These are phyloP conservation scores for Coemansia sp. DNA, from an alignment of 192 early-diverging fungal genomes.

Conservation along the genomic window DNA sequence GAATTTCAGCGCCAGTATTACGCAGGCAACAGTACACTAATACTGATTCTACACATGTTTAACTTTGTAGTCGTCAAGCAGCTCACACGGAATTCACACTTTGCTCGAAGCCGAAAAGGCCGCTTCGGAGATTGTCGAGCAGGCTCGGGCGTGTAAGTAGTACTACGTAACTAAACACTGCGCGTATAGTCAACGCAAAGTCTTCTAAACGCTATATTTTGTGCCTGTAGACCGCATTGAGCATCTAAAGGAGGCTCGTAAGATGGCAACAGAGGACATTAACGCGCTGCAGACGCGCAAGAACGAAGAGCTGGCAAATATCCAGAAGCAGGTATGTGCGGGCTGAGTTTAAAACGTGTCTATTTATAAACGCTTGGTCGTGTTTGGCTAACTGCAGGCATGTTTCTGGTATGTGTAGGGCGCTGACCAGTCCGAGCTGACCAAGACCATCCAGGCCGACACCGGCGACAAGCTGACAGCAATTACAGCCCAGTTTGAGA, in stretches of 20 bases:
- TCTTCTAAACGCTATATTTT: neutral
- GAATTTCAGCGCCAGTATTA: neutral
- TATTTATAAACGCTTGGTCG: neutral
- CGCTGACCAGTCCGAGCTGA: slow-evolving; percentile 39
- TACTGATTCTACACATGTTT: neutral
- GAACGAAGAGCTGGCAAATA: slow-evolving; percentile 61
- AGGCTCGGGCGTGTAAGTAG: slow-evolving; percentile 74
- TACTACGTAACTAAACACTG: no score
- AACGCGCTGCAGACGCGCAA: slow-evolving; percentile 81
- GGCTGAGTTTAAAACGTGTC: neutral
- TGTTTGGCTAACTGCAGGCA: neutral
- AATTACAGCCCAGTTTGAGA: slow-evolving; percentile 38
- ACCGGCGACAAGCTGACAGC: slow-evolving; percentile 34
- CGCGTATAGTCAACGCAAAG: no score
- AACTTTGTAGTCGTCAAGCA: slow-evolving; percentile 58
- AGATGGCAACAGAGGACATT: slow-evolving; percentile 90
- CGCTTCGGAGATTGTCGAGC: slow-evolving; percentile 88
- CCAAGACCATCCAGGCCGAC: slow-evolving; percentile 31
- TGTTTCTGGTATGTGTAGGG: slow-evolving; percentile 8
- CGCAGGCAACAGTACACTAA: no score
- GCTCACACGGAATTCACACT: slow-evolving; percentile 90
- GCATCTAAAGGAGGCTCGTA: slow-evolving; percentile 92
- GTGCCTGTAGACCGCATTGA: slow-evolving; percentile 71
- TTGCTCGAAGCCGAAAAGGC: slow-evolving; percentile 98
- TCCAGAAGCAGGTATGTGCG: slow-evolving; percentile 28